Evolutionary conservation across 2,329 filamentous ascomycete genomes (phyloP), one percentile per base, ranked within the genome.

Genomic region (Conoideocrella luteorostrata): DNA sequence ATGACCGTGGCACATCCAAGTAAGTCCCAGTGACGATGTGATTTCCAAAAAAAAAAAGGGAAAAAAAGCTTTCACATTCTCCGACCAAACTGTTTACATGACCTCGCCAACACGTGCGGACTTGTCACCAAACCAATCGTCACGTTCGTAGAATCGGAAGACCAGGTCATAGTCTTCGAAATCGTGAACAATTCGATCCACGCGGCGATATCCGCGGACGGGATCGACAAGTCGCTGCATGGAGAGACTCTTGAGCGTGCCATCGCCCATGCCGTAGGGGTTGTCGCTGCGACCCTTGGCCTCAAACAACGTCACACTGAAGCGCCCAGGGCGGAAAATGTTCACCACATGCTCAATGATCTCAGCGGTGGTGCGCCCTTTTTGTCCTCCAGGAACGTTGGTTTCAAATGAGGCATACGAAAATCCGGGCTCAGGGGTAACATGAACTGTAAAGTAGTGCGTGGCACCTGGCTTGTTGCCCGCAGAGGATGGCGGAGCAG

Each of bases 371-470:
- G 90, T 86, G 50, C 90, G 85, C 13, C 90, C 90, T 45, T 80
- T 88, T 68, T 95, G 88, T 5, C 82, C 83, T 21, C 88, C 86
- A 2, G 93, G 93, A 4, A 98, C 91, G 56, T 97, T 98, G 53
- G 93, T 97, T 73, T 98, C 93, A 61, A 98, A 98, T 2, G 89
- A 96, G 28, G 93, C 93, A 63, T 95, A 98, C 5, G 90, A 96
- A 72, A 91, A 98, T 58, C 95, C 82, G 12, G 91, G 88, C 73
- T 98, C 93, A 0, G 93, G 93, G 0, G 93, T 98, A 52, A 98
- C 93, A 61, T 98, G 93, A 20, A 98, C 93, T 1, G 91, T 98
- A 68, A 96, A 98, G 70, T 98, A 98, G 68, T 97, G 89, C 32
- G 80, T 84, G 4, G 77, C 70, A 41, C 72, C 72, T 47, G 52